Base-by-base conservation (phyloP, 768 basidiomycete genomes). In the Kwoniella dendrophila region DNA sequence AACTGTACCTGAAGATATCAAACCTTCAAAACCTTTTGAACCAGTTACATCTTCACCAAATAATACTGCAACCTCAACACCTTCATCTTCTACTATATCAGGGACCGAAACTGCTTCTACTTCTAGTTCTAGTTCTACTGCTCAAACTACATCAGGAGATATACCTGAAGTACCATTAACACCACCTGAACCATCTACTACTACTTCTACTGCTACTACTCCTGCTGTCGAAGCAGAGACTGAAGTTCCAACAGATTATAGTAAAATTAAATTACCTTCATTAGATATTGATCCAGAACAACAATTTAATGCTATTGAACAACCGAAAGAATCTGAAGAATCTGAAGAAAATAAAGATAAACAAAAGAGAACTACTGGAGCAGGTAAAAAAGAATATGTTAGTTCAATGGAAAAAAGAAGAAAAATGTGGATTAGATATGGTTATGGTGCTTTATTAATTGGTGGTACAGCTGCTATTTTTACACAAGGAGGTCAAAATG, bases 341-440 rank as follows among this genome's bases (percentile, higher is more conserved):
- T 38, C 34, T 38, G 48, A 32, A 64, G 63, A 62, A 6, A 61
- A 53, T 4, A 56, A 40, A 43, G 33, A 67, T 40, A 32, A 54
- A 51, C 57, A 76, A 50, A 79, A n/a, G n/a, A n/a, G n/a, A n/a
- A n/a, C n/a, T n/a, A n/a, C 78, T 16, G 72, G 74, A 20, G 78
- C 78, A 10, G 69, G 71, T 11, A 87, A 89, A 16, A 89, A 87
- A 69, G 87, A 88, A 52, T 85, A 87, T 14, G 83, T 92, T 55
- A 89, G 89, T 18, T 86, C 87, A 52, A 88, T 87, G 63, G 95
- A 96, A 79, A 83, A 84, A 68, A 83, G 83, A 71, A 83, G 90
- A 62, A 81, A 84, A 64, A 79, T 83, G 63, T 78, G 87, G 69
- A 83, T 85, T 4, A 81, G 88, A 34, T 69, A 86, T 1, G 82